phyloP scores from a whole-genome alignment of 1,284 basidiomycete species.

The Schizophyllum commune region DNA sequence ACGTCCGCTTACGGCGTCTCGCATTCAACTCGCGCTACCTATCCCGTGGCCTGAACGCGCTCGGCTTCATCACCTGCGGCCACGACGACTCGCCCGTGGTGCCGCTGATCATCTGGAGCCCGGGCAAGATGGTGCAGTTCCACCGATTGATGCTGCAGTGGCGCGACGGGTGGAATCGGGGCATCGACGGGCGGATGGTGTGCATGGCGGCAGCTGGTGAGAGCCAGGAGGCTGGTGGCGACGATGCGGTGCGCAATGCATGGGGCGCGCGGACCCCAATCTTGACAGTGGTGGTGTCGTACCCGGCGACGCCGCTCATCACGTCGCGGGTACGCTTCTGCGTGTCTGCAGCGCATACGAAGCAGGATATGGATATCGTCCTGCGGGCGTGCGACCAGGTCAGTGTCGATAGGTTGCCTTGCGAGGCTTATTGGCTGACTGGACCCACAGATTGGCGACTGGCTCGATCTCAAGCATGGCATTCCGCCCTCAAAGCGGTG shows the following conservation, averaged over 20 bases:
- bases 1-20: slow-evolving; percentile 75
- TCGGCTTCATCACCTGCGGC: slow-evolving; percentile 97
- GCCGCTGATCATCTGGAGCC: slow-evolving; percentile 89
- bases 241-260: too few relatives aligned
- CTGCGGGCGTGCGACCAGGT: slow-evolving; percentile 72
- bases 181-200: too few relatives aligned
- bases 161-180: too few relatives aligned
- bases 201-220: too few relatives aligned
- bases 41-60: slow-evolving; percentile 78
- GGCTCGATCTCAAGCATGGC: slow-evolving; percentile 82
- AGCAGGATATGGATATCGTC: slow-evolving; percentile 89
- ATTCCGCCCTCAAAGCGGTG: slow-evolving; percentile 58
- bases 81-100: slow-evolving; percentile 91
- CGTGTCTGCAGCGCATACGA: slow-evolving; percentile 91
- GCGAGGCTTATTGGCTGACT: too few relatives aligned
- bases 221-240: too few relatives aligned
- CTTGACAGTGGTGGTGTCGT: slow-evolving; percentile 85
- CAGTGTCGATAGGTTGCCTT: too few relatives aligned
- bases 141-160: slow-evolving; percentile 58
- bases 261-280: slow-evolving; percentile 41
- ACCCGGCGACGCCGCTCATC: slow-evolving; percentile 90
- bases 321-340: slow-evolving; percentile 92
- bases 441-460: slow-evolving; percentile 68
- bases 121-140: slow-evolving; percentile 57
- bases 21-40: slow-evolving; percentile 97